phyloP scores from a whole-genome alignment of 352 stramenopile genomes.

The Pythium apleroticum region DNA sequence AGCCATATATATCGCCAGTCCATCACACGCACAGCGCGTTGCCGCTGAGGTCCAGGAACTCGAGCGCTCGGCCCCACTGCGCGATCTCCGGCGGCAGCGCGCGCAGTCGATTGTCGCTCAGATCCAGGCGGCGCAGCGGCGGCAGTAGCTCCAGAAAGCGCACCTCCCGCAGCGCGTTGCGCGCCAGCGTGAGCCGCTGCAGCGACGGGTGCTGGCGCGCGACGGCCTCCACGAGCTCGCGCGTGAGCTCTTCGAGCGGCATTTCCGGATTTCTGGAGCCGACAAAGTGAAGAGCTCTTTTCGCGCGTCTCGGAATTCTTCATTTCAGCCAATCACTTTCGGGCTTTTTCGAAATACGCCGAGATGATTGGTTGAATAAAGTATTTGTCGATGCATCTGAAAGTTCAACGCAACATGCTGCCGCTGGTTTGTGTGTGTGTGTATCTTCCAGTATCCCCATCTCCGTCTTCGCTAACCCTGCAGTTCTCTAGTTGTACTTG shows the following conservation, averaged over 20 bases:
- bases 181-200: slow-evolving; percentile 60
- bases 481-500: neutral
- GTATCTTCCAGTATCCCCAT: neutral
- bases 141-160: slow-evolving; percentile 50
- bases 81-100: slow-evolving; percentile 38
- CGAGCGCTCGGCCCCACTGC: slow-evolving; percentile 38
- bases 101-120: slow-evolving; percentile 54
- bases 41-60: slow-evolving; percentile 47
- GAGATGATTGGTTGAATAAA: neutral
- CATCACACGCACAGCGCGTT: slow-evolving; percentile 48
- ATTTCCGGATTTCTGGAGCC: slow-evolving; percentile 32
- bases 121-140: slow-evolving; percentile 50
- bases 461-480: neutral
- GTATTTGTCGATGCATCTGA: neutral
- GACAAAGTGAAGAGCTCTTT: slow-evolving; percentile 1
- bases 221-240: slow-evolving; percentile 63
- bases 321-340: neutral
- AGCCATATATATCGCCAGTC: neutral
- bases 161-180: slow-evolving; percentile 54
- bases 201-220: slow-evolving; percentile 56
- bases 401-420: neutral
- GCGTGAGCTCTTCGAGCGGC: slow-evolving; percentile 55
- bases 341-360: neutral
- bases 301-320: neutral
- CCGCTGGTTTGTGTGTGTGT: neutral